These are phyloP conservation scores for Umbelopsis sp. DNA, from an alignment of 192 early-diverging fungal species.

Conservation along the genomic window DNA sequence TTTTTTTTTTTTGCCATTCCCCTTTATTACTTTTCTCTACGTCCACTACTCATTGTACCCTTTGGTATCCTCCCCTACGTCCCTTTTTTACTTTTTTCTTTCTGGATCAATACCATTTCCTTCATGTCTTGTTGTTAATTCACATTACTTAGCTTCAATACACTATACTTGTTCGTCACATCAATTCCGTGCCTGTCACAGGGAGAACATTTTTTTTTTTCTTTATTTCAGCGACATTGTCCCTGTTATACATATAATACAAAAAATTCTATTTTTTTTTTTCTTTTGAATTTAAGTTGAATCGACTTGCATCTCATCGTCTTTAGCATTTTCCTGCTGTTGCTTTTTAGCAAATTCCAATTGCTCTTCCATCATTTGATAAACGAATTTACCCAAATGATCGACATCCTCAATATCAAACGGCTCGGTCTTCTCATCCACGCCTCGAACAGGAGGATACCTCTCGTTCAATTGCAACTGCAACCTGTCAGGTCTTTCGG, in stretches of 20 bases:
- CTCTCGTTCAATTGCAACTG: slow-evolving; percentile 60
- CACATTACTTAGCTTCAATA: too few species aligned
- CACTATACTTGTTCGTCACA: too few species aligned
- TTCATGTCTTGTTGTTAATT: too few species aligned
- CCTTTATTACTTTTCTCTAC: not conserved
- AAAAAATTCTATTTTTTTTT: slow-evolving; percentile 1
- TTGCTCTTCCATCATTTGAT: slow-evolving; percentile 67
- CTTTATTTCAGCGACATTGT: not conserved
- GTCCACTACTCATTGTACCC: not conserved
- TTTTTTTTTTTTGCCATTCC: not conserved
- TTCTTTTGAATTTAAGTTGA: not conserved
- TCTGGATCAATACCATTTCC: too few species aligned
- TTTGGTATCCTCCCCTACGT: too few species aligned
- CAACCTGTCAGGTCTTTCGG: slow-evolving; percentile 64
- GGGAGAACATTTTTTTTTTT: not conserved
- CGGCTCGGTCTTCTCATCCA: slow-evolving; percentile 23
- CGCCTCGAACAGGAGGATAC: slow-evolving; percentile 30
- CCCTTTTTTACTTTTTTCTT: too few species aligned
- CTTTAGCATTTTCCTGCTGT: slow-evolving; percentile 22
- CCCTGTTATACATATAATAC: not conserved
- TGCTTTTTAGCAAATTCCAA: slow-evolving; percentile 39
- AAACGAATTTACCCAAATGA: slow-evolving; percentile 66
- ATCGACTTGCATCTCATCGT: slow-evolving; percentile 24
- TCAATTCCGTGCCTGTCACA: too few species aligned
- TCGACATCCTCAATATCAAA: slow-evolving; percentile 50